Base-by-base conservation (phyloP, 768 basidiomycete species). In the Dictyophora rubrovolvata region DNA sequence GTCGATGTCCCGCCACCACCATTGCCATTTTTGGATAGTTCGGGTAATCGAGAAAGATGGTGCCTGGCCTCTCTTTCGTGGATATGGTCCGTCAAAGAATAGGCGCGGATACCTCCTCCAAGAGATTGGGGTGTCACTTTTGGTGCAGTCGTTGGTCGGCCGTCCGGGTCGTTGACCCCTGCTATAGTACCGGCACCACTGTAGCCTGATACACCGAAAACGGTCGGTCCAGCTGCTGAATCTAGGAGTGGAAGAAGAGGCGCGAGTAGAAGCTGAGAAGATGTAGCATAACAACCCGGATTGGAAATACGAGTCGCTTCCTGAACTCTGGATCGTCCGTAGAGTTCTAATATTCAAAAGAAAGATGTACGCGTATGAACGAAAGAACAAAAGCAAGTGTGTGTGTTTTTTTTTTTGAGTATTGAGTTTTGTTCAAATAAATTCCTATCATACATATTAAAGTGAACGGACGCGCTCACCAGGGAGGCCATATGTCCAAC, bases 401-500 rank as follows among this genome's bases (percentile, higher is more conserved):
- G n/a, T n/a, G n/a, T n/a, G n/a, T n/a, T n/a, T 28, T 69, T 72
- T 66, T 73, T 71, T 63, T 69, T 62, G 68, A 70, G 68, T 69
- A n/a, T n/a, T n/a, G 54, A 61, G 62, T 68, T 64, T 11, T 42
- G 42, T 56, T 65, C 64, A 56, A 65, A 71, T 71, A 76, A 70
- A 72, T 53, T 59, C 63, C 69, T 69, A 65, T 62, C 52, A 61
- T 63, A 28, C 16, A 33, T 48, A 37, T 48, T 47, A 55, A 53
- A 21, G 52, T 57, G 55, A 37, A 53, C 33, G 50, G 59, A 55
- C 28, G 28, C 28, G 75, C 93, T 91, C 81, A 99, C 95, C 95
- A 71, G 96, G 96, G 73, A 99, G 84, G 65, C 96, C 96, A 69
- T 99, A 99, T 63, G 89, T 89, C 96, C 96, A 99, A 53, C 80